Evolutionary conservation across 2,329 filamentous ascomycete genomes (phyloP).

Genomic region (Aspergillus japonicus): DNA sequence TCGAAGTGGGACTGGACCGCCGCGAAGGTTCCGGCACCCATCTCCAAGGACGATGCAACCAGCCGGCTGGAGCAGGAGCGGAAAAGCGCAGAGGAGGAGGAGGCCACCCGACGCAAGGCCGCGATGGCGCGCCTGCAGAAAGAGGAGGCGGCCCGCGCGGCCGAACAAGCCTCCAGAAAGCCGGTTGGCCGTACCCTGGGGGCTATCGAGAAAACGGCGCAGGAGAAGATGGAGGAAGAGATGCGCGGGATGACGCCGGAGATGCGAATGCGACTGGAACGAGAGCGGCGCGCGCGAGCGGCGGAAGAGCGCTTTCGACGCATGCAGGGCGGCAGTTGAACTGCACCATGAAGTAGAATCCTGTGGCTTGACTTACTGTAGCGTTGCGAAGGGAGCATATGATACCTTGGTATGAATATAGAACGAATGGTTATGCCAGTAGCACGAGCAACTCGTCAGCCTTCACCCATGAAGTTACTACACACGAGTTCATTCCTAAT

Average conservation of each 20-base stretch:
- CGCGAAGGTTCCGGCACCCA: slow-evolving; percentile 67
- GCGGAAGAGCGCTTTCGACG: slow-evolving; percentile 81
- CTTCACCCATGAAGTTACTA: too few species aligned
- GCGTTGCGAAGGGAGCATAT: not conserved
- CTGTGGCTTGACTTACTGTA: not conserved
- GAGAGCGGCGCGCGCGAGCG: slow-evolving; percentile 85
- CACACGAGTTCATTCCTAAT: too few species aligned
- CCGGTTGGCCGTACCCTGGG: slow-evolving; percentile 57
- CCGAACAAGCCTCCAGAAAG: slow-evolving; percentile 50
- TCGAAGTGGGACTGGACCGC: slow-evolving; percentile 73
- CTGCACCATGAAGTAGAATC: too few species aligned
- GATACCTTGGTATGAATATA: not conserved
- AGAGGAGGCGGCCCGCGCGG: slow-evolving; percentile 54
- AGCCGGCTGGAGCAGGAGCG: slow-evolving; percentile 68
- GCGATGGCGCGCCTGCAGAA: slow-evolving; percentile 71
- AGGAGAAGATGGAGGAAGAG: slow-evolving; percentile 82
- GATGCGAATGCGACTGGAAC: slow-evolving; percentile 77
- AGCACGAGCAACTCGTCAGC: too few species aligned
- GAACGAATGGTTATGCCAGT: not conserved
- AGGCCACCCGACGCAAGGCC: slow-evolving; percentile 66
- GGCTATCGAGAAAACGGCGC: slow-evolving; percentile 66
- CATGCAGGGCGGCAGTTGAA: slow-evolving; percentile 52
- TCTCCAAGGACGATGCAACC: slow-evolving; percentile 71
- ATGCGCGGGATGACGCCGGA: slow-evolving; percentile 81
- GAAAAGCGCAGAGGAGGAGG: slow-evolving; percentile 65